These are phyloP conservation scores for Medicago arabica DNA, from an alignment of 306 rosid genomes.

Conservation along the genomic window DNA sequence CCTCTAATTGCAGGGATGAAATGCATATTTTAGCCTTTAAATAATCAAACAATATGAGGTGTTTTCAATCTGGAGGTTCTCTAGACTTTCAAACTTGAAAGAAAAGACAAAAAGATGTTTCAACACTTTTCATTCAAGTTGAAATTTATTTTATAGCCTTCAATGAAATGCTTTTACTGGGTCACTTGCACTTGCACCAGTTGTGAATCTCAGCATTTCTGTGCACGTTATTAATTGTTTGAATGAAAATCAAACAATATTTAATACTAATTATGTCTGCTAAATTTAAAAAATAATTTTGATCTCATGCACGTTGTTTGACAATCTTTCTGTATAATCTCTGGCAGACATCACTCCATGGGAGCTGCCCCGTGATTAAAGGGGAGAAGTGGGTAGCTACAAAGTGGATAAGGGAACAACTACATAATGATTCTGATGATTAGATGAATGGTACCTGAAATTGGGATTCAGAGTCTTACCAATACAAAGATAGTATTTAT, in stretches of 20 bases:
- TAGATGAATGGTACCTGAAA: conserved; percentile 16
- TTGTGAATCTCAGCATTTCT: background rate
- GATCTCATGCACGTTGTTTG: conserved; percentile 2
- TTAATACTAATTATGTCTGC: background rate
- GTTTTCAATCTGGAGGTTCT: background rate
- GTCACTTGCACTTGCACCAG: background rate
- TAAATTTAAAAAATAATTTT: background rate
- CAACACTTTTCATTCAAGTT: too few relatives aligned
- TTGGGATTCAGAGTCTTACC: conserved; percentile 3
- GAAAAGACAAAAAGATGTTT: background rate
- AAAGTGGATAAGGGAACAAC: conserved; percentile 87
- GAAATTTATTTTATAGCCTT: background rate
- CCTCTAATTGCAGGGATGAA: too few relatives aligned
- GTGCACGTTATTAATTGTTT: background rate
- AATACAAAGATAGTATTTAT: background rate
- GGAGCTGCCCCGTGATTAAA: conserved; percentile 83
- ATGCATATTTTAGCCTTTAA: too few relatives aligned
- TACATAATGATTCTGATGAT: conserved; percentile 39
- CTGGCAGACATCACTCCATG: conserved; percentile 84
- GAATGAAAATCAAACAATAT: too few relatives aligned
- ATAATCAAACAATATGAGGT: too few relatives aligned
- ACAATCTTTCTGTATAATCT: conserved; percentile 37
- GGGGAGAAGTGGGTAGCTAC: conserved; percentile 96
- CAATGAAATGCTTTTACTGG: background rate
- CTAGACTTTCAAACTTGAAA: background rate